Percentiles rank a stretch among this genome's conserved stretches.
These are phyloP conservation scores for Paecilomyces sp. DNA, from an alignment of 2,329 filamentous ascomycete species.

Conservation along the genomic window DNA sequence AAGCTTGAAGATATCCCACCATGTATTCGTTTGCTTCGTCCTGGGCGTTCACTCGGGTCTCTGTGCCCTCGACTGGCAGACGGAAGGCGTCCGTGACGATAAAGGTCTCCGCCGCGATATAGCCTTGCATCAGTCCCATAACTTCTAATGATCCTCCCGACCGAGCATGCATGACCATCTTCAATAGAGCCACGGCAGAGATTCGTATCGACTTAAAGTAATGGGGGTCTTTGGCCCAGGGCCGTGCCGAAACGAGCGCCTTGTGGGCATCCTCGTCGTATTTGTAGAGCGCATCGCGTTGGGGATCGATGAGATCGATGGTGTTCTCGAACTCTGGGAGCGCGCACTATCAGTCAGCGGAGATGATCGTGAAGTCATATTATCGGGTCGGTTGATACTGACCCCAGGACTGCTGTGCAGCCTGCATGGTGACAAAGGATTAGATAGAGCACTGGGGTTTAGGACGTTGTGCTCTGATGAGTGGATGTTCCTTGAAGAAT, in stretches of 20 bases:
- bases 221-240: constrained; percentile 72
- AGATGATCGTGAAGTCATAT: constrained; percentile 4
- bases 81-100: constrained; percentile 92
- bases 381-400: constrained; percentile 15
- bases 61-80: constrained; percentile 93
- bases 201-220: constrained; percentile 94
- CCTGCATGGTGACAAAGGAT: constrained; percentile 39
- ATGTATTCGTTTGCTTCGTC: constrained; percentile 97
- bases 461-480: background rate
- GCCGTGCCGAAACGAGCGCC: constrained; percentile 54
- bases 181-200: constrained; percentile 85
- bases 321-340: constrained; percentile 79
- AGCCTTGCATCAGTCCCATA: constrained; percentile 98
- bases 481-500: background rate
- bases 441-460: background rate
- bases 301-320: constrained; percentile 73
- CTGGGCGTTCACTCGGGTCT: constrained; percentile 94
- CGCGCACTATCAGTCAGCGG: constrained; percentile 1
- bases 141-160: constrained; percentile 86
- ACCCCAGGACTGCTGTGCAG: constrained; percentile 58
- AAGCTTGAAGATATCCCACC: constrained; percentile 71
- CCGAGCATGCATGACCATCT: constrained; percentile 99
- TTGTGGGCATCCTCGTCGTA: constrained; percentile 67
- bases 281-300: constrained; percentile 83
- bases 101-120: constrained; percentile 73